Evolutionary conservation across 2,329 filamentous ascomycete species (phyloP).

Genomic region (Gyromitra esculenta): DNA sequence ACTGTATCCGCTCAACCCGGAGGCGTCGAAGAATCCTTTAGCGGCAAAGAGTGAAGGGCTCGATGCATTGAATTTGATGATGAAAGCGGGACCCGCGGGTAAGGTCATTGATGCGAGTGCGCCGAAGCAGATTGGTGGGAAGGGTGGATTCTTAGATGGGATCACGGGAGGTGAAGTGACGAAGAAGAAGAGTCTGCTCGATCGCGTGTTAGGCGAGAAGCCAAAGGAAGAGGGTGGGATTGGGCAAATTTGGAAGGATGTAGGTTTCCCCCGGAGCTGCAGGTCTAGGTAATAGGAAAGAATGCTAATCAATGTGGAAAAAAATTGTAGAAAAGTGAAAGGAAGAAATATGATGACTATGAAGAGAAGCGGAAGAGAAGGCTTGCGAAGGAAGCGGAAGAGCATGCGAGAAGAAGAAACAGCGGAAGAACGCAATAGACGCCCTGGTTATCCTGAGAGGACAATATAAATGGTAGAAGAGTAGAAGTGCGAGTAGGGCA

Average conservation of each 20-base stretch:
- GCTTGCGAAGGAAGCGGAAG: conserved; percentile 34
- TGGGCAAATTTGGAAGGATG: conserved; percentile 26
- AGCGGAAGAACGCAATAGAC: background rate
- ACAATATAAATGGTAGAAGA: background rate
- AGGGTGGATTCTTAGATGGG: conserved; percentile 46
- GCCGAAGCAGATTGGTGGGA: conserved; percentile 47
- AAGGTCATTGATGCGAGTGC: conserved; percentile 2
- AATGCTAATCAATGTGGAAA: conserved; percentile 13
- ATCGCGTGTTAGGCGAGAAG: conserved; percentile 35
- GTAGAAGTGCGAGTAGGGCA: background rate
- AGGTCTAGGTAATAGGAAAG: background rate
- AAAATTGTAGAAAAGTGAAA: conserved; percentile 27
- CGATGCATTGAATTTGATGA: conserved; percentile 44
- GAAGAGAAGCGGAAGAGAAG: conserved; percentile 44
- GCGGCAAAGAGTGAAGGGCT: background rate
- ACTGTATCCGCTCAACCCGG: conserved; percentile 59
- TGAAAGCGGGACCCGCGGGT: background rate
- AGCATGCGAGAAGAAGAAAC: conserved; percentile 22
- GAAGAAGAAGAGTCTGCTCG: conserved; percentile 22
- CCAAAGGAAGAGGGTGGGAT: conserved; percentile 15
- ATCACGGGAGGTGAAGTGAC: conserved; percentile 43
- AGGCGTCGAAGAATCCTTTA: conserved; percentile 36
- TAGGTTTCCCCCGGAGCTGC: background rate
- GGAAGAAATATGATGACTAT: conserved; percentile 39
- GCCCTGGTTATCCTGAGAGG: background rate